These are phyloP conservation scores for Rhodotorula kratochvilovae DNA, from an alignment of 768 basidiomycete genomes.

Conservation along the genomic window DNA sequence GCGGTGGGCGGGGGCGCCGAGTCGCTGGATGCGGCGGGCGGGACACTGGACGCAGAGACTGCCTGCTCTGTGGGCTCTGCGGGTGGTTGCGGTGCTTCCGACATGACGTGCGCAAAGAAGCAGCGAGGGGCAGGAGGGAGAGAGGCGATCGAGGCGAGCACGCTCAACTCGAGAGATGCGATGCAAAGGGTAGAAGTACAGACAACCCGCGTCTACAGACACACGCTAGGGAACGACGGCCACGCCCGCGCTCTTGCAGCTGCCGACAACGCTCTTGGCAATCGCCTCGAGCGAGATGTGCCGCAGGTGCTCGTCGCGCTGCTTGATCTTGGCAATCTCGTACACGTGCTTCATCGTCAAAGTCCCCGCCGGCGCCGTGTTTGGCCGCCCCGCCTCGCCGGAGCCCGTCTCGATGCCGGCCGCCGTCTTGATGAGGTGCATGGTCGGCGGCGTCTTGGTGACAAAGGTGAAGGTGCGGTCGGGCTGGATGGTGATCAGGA, in stretches of 20 bases:
- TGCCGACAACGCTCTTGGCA: slow-evolving; percentile 79
- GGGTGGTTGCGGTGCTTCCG: neutral
- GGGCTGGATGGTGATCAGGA: slow-evolving; percentile 85
- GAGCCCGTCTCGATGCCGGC: slow-evolving; percentile 87
- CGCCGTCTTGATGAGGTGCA: slow-evolving; percentile 85
- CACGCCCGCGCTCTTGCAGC: slow-evolving; percentile 80
- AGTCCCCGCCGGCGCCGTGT: slow-evolving; percentile 55
- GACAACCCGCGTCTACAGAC: neutral
- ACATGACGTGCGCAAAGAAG: neutral
- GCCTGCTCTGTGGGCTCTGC: neutral
- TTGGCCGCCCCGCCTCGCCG: slow-evolving; percentile 59
- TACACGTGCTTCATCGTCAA: slow-evolving; percentile 94
- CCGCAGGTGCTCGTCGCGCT: slow-evolving; percentile 79
- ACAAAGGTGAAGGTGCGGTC: slow-evolving; percentile 92
- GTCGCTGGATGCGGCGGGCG: neutral
- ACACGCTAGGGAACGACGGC: slow-evolving; percentile 72
- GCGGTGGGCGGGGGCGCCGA: slow-evolving; percentile 21
- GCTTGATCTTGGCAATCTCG: slow-evolving; percentile 97
- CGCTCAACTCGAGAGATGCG: neutral
- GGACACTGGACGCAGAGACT: fast-evolving
- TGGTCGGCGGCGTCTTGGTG: slow-evolving; percentile 79
- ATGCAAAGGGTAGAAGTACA: slow-evolving; percentile 1
- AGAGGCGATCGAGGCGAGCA: neutral
- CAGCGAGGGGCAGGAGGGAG: too few species aligned
- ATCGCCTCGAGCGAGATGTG: slow-evolving; percentile 74